Percentiles rank a stretch among this genome's conserved stretches.
Conservation (phyloP, 2,329 filamentous ascomycete species). For the Venturia carpophila region DNA sequence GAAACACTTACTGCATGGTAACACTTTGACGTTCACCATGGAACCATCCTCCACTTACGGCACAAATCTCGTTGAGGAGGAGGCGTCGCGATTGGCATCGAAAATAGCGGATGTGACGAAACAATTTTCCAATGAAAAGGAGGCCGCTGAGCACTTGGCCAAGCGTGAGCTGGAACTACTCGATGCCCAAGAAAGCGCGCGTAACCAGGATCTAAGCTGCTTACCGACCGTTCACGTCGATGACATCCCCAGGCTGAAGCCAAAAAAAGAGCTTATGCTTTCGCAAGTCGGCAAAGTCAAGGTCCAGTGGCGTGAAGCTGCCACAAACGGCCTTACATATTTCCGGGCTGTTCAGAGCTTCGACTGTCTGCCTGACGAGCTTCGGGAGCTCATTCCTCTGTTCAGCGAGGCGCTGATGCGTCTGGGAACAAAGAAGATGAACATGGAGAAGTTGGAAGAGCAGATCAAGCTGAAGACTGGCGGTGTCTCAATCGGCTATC, state of each 20-base stretch:
- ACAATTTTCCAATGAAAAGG: conserved; percentile 60
- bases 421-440: conserved; percentile 76
- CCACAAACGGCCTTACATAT: conserved; percentile 93
- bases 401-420: conserved; percentile 93
- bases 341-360: conserved; percentile 83
- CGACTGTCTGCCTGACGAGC: conserved; percentile 70
- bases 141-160: conserved; percentile 64
- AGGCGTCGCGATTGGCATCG: conserved; percentile 61
- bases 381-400: conserved; percentile 75
- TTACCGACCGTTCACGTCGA: conserved; percentile 80
- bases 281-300: conserved; percentile 53
- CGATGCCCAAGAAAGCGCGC: conserved; percentile 74
- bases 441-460: conserved; percentile 93
- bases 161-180: conserved; percentile 73
- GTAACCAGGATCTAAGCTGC: conserved; percentile 76
- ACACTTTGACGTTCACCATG: conserved; percentile 91
- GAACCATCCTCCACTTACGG: conserved; percentile 69
- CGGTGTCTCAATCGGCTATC: conserved; percentile 76
- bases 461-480: conserved; percentile 94
- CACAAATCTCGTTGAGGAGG: conserved; percentile 66
- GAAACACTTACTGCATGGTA: conserved; percentile 83
- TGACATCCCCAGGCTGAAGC: conserved; percentile 76
- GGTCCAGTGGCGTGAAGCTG: conserved; percentile 84
- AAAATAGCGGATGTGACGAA: conserved; percentile 67
- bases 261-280: conserved; percentile 59